Percentiles rank a stretch among this genome's conserved stretches.
These are phyloP conservation scores for Wilhelminamyces savonicus DNA, from an alignment of 805 yeast species.

Conservation along the genomic window DNA sequence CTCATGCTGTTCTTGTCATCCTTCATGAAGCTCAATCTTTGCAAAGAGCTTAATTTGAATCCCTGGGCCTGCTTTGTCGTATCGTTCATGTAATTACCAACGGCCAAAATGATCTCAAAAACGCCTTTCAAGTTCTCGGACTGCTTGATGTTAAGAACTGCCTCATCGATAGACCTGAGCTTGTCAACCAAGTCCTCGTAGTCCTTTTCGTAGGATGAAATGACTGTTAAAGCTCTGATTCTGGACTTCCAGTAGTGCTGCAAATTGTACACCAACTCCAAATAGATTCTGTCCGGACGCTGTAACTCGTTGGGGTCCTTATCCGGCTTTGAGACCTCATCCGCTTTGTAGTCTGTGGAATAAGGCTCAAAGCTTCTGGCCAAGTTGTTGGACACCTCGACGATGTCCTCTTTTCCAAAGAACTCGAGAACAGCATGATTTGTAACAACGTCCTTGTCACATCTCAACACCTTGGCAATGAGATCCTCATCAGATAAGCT, in stretches of 20 bases:
- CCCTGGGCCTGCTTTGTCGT: conserved; percentile 62
- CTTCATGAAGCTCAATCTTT: conserved; percentile 65
- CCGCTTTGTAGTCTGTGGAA: conserved; percentile 41
- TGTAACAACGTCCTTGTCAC: conserved; percentile 50
- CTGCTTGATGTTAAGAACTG: conserved; percentile 45
- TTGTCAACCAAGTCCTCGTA: conserved; percentile 54
- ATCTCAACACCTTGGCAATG: conserved; percentile 46
- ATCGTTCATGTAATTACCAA: conserved; percentile 80
- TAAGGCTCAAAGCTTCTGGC: conserved; percentile 60
- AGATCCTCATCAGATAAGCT: conserved; percentile 48
- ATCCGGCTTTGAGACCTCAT: conserved; percentile 33
- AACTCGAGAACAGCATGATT: conserved; percentile 62
- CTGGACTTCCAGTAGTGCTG: conserved; percentile 69
- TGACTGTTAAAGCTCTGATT: conserved; percentile 52
- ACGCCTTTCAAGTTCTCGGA: conserved; percentile 53
- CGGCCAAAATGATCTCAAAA: conserved; percentile 59
- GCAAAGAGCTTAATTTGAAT: conserved; percentile 62
- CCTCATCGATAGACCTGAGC: conserved; percentile 52
- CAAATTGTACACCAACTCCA: conserved; percentile 62
- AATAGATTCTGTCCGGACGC: conserved; percentile 63
- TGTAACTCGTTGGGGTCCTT: conserved; percentile 53
- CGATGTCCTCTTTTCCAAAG: conserved; percentile 59
- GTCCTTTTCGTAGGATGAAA: conserved; percentile 57
- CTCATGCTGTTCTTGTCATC: conserved; percentile 65
- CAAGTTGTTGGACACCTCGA: conserved; percentile 50